Conservation (phyloP, 495 filamentous ascomycete genomes). For the Staphylotrichum tortipilum region DNA sequence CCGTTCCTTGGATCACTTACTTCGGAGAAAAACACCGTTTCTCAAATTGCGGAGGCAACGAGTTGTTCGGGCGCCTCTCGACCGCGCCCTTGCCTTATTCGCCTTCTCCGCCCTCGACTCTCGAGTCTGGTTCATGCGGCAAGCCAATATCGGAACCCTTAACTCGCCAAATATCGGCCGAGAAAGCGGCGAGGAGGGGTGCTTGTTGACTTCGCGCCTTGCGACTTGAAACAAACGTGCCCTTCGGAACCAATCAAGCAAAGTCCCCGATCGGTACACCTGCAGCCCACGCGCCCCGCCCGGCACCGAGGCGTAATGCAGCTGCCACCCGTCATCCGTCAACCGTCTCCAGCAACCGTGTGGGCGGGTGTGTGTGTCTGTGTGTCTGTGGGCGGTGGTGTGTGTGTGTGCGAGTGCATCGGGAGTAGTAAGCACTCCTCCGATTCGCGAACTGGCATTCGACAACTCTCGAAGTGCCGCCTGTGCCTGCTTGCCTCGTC, state of each 20-base stretch:
- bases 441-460: too few relatives aligned
- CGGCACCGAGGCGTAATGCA: conserved; percentile 8
- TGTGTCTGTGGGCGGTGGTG: too few relatives aligned
- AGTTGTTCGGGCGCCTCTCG: too few relatives aligned
- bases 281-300: not conserved
- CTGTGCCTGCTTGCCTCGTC: too few relatives aligned
- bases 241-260: conserved; percentile 17
- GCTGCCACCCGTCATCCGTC: conserved; percentile 14
- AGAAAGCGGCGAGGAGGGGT: conserved; percentile 25
- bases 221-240: conserved; percentile 24
- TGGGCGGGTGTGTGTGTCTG: too few relatives aligned
- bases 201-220: too few relatives aligned
- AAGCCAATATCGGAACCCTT: conserved; percentile 19
- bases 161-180: conserved; percentile 27
- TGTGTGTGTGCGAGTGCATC: too few relatives aligned
- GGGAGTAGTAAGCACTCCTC: too few relatives aligned
- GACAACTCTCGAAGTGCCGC: too few relatives aligned
- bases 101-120: conserved; percentile 2
- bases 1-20: not conserved
- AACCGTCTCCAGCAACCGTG: too few relatives aligned
- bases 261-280: not conserved
- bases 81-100: not conserved
- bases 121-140: conserved; percentile 13
- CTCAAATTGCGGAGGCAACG: conserved; percentile 16
- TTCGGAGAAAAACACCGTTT: conserved; percentile 5